phyloP scores from a whole-genome alignment of 345 rosid genomes.

The Anacardium occidentale region DNA sequence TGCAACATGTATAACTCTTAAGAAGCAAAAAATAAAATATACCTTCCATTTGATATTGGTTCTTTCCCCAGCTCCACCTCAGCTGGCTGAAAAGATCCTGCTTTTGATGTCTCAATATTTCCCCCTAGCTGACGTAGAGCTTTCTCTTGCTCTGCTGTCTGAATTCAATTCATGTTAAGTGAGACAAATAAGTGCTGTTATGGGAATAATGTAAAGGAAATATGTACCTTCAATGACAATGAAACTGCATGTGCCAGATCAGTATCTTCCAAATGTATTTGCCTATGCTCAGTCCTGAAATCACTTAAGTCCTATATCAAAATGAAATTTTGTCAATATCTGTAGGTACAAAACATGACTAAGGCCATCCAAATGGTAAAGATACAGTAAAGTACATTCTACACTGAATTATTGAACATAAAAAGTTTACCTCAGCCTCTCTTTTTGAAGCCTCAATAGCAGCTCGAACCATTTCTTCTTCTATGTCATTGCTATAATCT shows the following conservation, averaged over 20 bases:
- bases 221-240: conserved; percentile 59
- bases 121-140: conserved; percentile 41
- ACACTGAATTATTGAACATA: conserved; percentile 9
- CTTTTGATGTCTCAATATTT: conserved; percentile 44
- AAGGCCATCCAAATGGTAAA: background rate
- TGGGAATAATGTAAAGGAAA: conserved; percentile 10
- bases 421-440: conserved; percentile 58
- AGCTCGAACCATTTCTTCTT: conserved; percentile 97
- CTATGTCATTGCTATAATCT: conserved; percentile 72
- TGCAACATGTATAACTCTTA: background rate
- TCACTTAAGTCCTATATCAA: conserved; percentile 40
- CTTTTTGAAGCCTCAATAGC: conserved; percentile 96
- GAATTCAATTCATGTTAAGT: conserved; percentile 34
- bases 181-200: conserved; percentile 5
- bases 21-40: conserved; percentile 14
- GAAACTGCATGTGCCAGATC: conserved; percentile 72
- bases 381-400: conserved; percentile 2
- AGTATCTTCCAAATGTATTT: conserved; percentile 46
- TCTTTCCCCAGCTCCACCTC: conserved; percentile 37
- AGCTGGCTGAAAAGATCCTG: conserved; percentile 38
- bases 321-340: conserved; percentile 13
- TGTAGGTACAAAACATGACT: background rate
- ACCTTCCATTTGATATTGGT: conserved; percentile 73
- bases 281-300: conserved; percentile 40
- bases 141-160: conserved; percentile 78